A percentile compares a stretch with the other conserved stretches of the same genome.
Evolutionary conservation across 169 alveolate genomes (phyloP).

Genomic region (Plasmodium adleri): DNA sequence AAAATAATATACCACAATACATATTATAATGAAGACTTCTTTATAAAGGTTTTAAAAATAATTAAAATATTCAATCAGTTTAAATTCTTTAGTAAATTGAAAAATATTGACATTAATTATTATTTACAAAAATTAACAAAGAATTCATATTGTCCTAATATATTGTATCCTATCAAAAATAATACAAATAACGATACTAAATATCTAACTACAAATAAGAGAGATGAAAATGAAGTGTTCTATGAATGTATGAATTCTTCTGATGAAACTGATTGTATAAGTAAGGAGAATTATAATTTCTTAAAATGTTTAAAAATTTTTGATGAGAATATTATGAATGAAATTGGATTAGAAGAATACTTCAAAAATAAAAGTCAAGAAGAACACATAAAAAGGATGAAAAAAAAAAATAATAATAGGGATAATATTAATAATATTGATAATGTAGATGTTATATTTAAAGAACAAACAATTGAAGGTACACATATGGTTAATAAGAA

Average conservation of each 20-base stretch:
- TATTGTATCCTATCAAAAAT: not conserved
- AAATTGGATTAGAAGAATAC: not conserved
- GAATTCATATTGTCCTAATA: not conserved
- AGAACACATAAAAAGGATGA: conserved; percentile 1
- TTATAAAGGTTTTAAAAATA: conserved; percentile 22
- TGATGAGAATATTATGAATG: conserved; percentile 30
- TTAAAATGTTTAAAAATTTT: conserved; percentile 38
- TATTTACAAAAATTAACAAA: conserved; percentile 7
- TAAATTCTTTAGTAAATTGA: conserved; percentile 53
- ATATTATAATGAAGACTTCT: conserved; percentile 26
- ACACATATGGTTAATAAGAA: not conserved
- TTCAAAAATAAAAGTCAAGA: not conserved
- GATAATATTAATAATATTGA: not conserved
- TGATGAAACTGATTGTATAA: conserved; percentile 3
- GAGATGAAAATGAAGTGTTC: conserved; percentile 29
- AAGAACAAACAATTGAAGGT: not conserved
- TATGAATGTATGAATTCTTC: conserved; percentile 54
- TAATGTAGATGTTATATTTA: not conserved
- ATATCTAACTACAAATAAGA: not conserved
- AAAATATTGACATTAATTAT: conserved; percentile 14
- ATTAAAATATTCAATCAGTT: conserved; percentile 56
- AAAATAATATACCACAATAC: no score
- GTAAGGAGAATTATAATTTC: conserved; percentile 13
- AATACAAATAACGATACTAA: not conserved
- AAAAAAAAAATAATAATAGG: not conserved